Evolutionary conservation across 1,139 yeast species (phyloP).

Genomic region (Scheffersomyces insectosa): DNA sequence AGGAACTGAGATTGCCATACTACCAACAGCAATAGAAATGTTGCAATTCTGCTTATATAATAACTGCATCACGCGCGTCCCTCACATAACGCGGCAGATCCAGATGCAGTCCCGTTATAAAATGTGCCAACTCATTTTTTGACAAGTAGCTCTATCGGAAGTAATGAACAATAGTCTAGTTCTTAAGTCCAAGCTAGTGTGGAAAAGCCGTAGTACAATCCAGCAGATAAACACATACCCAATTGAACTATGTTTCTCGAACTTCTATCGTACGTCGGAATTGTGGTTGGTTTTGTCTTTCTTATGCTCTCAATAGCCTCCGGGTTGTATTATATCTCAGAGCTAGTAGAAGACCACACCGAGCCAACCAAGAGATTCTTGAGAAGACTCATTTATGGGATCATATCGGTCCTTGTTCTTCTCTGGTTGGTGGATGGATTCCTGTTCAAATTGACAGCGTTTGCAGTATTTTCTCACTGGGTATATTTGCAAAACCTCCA

Average conservation of each 20-base stretch:
- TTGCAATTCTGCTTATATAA: too few relatives aligned
- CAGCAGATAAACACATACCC: not conserved
- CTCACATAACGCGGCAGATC: too few relatives aligned
- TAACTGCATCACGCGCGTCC: too few relatives aligned
- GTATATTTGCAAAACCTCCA: conserved; percentile 75
- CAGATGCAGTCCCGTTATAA: too few relatives aligned
- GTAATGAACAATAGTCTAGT: too few relatives aligned
- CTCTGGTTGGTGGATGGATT: conserved; percentile 73
- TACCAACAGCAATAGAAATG: too few relatives aligned
- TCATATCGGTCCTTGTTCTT: conserved; percentile 54
- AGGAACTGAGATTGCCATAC: too few relatives aligned
- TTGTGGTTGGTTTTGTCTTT: conserved; percentile 71
- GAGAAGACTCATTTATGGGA: conserved; percentile 57
- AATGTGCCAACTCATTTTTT: too few relatives aligned
- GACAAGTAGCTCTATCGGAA: too few relatives aligned
- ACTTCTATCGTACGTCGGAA: conserved; percentile 63
- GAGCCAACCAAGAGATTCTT: conserved; percentile 78
- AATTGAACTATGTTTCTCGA: conserved; percentile 36
- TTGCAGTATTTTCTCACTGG: conserved; percentile 69
- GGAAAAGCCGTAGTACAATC: too few relatives aligned
- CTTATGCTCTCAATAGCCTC: conserved; percentile 68
- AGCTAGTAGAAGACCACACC: conserved; percentile 89
- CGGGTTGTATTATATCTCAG: conserved; percentile 87
- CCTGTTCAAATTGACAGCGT: conserved; percentile 64
- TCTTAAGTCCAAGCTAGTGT: too few relatives aligned